Evolutionary conservation across 2,329 filamentous ascomycete species (phyloP), one percentile per base, ranked within the genome.

Genomic region (Thelonectria blattea): DNA sequence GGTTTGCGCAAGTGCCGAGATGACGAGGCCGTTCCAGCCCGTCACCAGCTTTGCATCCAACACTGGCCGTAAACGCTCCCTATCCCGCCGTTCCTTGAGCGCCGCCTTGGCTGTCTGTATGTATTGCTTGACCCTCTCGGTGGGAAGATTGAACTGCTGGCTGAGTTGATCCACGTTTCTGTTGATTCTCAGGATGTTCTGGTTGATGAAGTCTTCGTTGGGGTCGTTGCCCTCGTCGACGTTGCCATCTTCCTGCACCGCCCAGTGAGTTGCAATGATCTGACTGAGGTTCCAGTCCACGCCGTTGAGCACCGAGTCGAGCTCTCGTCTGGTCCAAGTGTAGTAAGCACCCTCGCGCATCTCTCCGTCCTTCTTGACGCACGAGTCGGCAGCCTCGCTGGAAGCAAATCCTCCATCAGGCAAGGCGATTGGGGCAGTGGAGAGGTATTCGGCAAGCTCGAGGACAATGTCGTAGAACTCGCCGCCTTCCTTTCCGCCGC

Each of bases 301-400:
- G 2, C 72, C 71, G 34, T 75, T 73, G 2, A 97, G 82, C 2
- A 96, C 86, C 11, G 87, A 84, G 61, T 93, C 88, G 61, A 98
- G 90, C 72, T 98, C 93, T 52, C 92, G 90, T 52, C 90, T 80
- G 1, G 93, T 96, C 94, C 94, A 99, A 3, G 97, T 86, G 70
- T 98, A 97, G 73, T 92, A 98, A 0, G 93, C 94, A 0, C 95
- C 95, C 76, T 98, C 93, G 34, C 91, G 86, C 80, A 93, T 93
- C 55, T 96, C 91, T 5, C 82, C 84, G 69, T 96, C 92, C 2
- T 84, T 85, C 32, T 85, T 85, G 52, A 90, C 89, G 53, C 87
- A 83, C 1, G 93, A 97, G 74, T 97, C 93, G 0, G 95, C 93
- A 61, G 96, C 92, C 77, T 98, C 94, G 46, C 92, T 93, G 0